phyloP scores from a whole-genome alignment of 345 rosid species.

The Lepidium sativum region DNA sequence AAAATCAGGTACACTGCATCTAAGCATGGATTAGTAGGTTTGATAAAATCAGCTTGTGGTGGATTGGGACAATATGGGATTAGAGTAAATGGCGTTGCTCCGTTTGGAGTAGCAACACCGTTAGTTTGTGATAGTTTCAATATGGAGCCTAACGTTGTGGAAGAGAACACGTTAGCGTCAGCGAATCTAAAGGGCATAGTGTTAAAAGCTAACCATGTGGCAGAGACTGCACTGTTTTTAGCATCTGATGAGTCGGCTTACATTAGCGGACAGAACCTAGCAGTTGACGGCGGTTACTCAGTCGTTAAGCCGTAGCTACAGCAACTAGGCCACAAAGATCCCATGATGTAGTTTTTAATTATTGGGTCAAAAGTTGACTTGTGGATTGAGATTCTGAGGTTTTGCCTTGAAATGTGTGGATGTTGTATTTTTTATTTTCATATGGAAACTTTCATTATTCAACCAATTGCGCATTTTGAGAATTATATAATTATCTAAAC shows the following conservation, averaged over 20 bases:
- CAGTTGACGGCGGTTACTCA: conserved; percentile 76
- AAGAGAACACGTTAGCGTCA: conserved; percentile 14
- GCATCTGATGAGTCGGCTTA: conserved; percentile 84
- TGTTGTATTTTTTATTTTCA: conserved; percentile 10
- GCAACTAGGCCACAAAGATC: conserved; percentile 17
- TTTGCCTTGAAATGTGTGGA: too few species aligned
- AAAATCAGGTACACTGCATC: conserved; percentile 45
- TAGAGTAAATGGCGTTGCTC: conserved; percentile 76
- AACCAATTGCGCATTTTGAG: conserved; percentile 16
- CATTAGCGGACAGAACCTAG: conserved; percentile 79
- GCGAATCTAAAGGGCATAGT: conserved; percentile 64
- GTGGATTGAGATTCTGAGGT: too few species aligned
- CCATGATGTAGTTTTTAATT: conserved; percentile 2
- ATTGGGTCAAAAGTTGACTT: conserved; percentile 23
- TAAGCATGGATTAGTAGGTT: conserved; percentile 71
- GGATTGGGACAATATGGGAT: conserved; percentile 81
- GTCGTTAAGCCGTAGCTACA: conserved; percentile 36
- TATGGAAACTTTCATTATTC: conserved; percentile 4
- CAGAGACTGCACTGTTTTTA: conserved; percentile 77
- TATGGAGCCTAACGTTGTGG: conserved; percentile 30
- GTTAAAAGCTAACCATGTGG: conserved; percentile 64
- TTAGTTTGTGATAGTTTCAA: conserved; percentile 48
- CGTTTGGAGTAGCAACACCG: conserved; percentile 82
- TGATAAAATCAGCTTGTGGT: conserved; percentile 58
- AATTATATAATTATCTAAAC: neutral